Conservation (phyloP, 495 filamentous ascomycete species). For the Lindgomyces ingoldianus region DNA sequence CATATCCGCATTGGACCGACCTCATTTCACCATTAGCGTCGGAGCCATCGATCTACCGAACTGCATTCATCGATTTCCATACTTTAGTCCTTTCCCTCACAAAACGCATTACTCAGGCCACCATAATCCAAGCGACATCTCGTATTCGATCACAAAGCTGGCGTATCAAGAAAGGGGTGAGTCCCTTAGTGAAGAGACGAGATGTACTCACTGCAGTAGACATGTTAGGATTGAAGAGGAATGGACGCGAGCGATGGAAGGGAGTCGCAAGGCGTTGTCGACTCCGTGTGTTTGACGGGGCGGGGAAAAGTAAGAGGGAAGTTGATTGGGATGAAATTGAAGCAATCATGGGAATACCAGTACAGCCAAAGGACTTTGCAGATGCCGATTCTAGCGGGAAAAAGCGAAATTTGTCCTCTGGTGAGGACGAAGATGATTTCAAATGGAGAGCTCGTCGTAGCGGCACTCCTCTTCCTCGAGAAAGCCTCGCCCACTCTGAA, state of each 20-base stretch:
- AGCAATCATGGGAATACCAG: constrained; percentile 44
- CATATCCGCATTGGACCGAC: constrained; percentile 10
- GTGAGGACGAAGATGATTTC: constrained; percentile 4
- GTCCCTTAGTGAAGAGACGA: constrained; percentile 49
- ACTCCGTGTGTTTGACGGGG: constrained; percentile 56
- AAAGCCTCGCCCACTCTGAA: constrained; percentile 35
- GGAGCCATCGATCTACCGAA: constrained; percentile 33
- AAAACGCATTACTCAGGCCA: constrained; percentile 26
- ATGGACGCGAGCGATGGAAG: constrained; percentile 60
- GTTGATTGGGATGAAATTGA: constrained; percentile 61
- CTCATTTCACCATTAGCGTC: constrained; percentile 11
- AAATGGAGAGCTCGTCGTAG: constrained; percentile 21
- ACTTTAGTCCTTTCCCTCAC: constrained; percentile 31
- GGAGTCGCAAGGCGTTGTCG: constrained; percentile 59
- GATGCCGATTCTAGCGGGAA: neutral
- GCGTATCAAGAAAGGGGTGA: constrained; percentile 22
- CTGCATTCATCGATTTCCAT: constrained; percentile 36
- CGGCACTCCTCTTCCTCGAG: constrained; percentile 27
- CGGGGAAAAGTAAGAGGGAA: constrained; percentile 38
- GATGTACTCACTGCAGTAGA: constrained; percentile 70
- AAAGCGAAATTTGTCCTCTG: neutral
- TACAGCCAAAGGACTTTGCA: constrained; percentile 6
- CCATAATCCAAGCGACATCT: constrained; percentile 32
- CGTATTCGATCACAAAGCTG: constrained; percentile 27
- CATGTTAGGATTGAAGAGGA: constrained; percentile 52